Conservation (phyloP, 1,284 basidiomycete species). For the Boletellus sp. region DNA sequence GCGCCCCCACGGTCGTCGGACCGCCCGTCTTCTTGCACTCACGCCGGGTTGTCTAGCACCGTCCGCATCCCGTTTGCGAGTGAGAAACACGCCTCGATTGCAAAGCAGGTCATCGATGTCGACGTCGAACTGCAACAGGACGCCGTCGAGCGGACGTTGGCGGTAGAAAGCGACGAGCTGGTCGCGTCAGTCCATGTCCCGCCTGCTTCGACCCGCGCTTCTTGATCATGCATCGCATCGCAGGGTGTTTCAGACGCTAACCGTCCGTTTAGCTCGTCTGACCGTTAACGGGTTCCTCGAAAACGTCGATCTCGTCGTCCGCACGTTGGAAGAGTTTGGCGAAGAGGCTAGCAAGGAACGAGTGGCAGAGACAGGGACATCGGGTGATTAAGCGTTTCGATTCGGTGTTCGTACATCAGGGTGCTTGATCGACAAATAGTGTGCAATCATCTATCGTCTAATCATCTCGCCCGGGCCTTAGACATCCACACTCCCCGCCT, state of each 20-base stretch:
- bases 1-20: not conserved
- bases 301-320: conserved; percentile 78
- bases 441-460: conserved; percentile 27
- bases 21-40: not conserved
- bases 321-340: conserved; percentile 78
- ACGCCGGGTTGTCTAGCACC: conserved; percentile 42
- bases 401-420: conserved; percentile 15
- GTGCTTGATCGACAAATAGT: conserved; percentile 16
- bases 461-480: conserved; percentile 24
- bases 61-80: conserved; percentile 77
- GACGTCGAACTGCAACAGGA: conserved; percentile 80
- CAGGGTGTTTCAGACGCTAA: conserved; percentile 72
- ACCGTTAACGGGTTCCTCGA: conserved; percentile 83
- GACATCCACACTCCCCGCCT: conserved; percentile 39
- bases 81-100: conserved; percentile 70
- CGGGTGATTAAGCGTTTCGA: conserved; percentile 7
- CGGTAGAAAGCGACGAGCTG: conserved; percentile 61
- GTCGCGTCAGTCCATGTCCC: conserved; percentile 55
- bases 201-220: not conserved
- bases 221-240: conserved; percentile 26
- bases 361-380: not conserved
- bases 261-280: conserved; percentile 78
- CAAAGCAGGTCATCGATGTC: conserved; percentile 78
- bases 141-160: conserved; percentile 68
- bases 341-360: conserved; percentile 46